A percentile compares a stretch with the other conserved stretches of the same genome.
These are phyloP conservation scores for Cyclanthera cordifolia DNA, from an alignment of 306 rosid genomes.

Conservation along the genomic window DNA sequence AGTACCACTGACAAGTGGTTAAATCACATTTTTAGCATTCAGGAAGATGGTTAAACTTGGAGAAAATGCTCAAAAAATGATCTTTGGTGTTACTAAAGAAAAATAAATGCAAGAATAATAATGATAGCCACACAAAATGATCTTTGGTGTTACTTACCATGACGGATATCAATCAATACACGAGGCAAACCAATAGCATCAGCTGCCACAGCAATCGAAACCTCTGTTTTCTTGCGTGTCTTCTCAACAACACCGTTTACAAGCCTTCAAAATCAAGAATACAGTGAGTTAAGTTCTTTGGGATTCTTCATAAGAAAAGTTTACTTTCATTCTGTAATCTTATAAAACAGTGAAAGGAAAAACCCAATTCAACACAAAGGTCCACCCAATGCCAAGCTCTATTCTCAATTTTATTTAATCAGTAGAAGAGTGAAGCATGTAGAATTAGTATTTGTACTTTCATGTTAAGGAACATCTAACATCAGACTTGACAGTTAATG, in stretches of 20 bases:
- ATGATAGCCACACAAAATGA: neutral
- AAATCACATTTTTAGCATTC: neutral
- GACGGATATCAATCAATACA: conserved; percentile 74
- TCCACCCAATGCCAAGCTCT: neutral
- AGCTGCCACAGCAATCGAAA: conserved; percentile 68
- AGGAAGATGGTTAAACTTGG: neutral
- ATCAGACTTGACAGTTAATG: neutral
- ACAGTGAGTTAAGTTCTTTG: neutral
- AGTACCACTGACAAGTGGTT: neutral
- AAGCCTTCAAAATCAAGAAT: conserved; percentile 41
- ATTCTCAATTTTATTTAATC: neutral
- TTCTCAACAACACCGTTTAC: conserved; percentile 85
- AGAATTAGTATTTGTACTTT: neutral
- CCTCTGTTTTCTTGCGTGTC: conserved; percentile 51
- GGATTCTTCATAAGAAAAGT: neutral
- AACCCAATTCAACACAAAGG: neutral
- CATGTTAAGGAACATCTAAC: conserved; percentile 1
- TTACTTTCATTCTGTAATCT: neutral
- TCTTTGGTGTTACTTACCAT: conserved; percentile 38
- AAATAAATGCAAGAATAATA: neutral
- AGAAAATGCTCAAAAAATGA: neutral
- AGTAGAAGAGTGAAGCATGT: neutral
- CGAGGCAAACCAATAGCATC: conserved; percentile 77
- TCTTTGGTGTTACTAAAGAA: neutral
- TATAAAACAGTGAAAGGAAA: neutral